Percentiles rank a stretch among this genome's conserved stretches.
These are phyloP conservation scores for Isabelozyma heimii DNA, from an alignment of 805 yeast genomes.

Conservation along the genomic window DNA sequence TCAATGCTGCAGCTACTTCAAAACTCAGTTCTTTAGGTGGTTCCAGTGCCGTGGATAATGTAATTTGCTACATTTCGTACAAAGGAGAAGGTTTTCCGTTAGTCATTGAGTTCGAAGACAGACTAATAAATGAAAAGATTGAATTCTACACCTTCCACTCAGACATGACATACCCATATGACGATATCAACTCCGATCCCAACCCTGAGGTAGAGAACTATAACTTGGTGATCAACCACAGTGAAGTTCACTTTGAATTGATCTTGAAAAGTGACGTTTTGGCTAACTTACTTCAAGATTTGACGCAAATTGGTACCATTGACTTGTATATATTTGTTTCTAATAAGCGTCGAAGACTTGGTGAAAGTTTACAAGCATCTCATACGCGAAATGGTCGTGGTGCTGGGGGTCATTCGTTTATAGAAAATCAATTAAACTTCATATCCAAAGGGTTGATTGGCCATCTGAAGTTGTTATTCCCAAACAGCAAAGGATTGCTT, in stretches of 20 bases:
- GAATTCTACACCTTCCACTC: conserved; percentile 38
- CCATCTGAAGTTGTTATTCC: conserved; percentile 61
- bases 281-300: conserved; percentile 32
- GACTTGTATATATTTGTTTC: conserved; percentile 32
- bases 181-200: conserved; percentile 14
- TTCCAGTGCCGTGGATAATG: conserved; percentile 2
- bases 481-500: conserved; percentile 58
- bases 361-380: conserved; percentile 1
- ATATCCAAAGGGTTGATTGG: conserved; percentile 77
- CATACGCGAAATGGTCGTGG: neutral
- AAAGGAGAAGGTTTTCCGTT: conserved; percentile 39
- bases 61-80: conserved; percentile 34
- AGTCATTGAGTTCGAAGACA: conserved; percentile 41
- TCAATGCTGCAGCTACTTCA: conserved; percentile 27
- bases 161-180: conserved; percentile 26
- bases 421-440: conserved; percentile 45
- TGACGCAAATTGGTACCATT: conserved; percentile 32
- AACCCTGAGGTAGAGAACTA: conserved; percentile 10
- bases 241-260: conserved; percentile 30
- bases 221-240: conserved; percentile 21
- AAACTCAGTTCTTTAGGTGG: conserved; percentile 1
- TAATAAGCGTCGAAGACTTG: conserved; percentile 10
- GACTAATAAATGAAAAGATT: conserved; percentile 36
- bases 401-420: conserved; percentile 1
- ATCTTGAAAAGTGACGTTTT: conserved; percentile 39